Evolutionary conservation across 129 eudicot species (phyloP).

Genomic region (Flaveria brownii): DNA sequence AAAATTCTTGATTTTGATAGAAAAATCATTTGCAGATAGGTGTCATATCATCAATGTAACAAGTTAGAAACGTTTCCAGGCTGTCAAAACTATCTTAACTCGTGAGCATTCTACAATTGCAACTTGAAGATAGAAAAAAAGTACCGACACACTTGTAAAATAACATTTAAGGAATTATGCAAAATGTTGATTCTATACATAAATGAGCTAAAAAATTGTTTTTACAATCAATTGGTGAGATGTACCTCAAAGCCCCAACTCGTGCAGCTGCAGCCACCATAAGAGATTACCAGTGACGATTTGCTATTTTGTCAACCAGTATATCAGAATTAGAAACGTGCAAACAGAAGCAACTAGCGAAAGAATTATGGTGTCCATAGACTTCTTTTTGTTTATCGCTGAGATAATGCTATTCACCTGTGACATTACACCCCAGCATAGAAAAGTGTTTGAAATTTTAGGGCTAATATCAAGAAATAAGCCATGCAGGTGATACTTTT

Average conservation of each 20-base stretch:
- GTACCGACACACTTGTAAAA: background rate
- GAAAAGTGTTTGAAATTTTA: background rate
- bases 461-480: background rate
- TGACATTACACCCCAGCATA: constrained; percentile 6
- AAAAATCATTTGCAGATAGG: background rate
- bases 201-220: constrained; percentile 17
- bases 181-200: constrained; percentile 25
- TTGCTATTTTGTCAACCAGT: constrained; percentile 86
- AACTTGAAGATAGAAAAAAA: background rate
- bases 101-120: background rate
- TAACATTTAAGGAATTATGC: background rate
- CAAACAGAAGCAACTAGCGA: constrained; percentile 90
- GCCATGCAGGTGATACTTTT: background rate
- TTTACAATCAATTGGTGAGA: constrained; percentile 31
- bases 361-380: constrained; percentile 95
- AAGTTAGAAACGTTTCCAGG: background rate
- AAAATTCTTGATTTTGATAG: background rate
- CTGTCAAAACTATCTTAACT: background rate
- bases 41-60: background rate
- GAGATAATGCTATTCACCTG: constrained; percentile 91
- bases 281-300: constrained; percentile 16
- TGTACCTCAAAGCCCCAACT: constrained; percentile 29
- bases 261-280: constrained; percentile 16
- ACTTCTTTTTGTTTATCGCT: constrained; percentile 95
- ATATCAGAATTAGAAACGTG: constrained; percentile 80